These are phyloP conservation scores for Lactarius pseudohatsudake DNA, from an alignment of 768 basidiomycete genomes.

Conservation along the genomic window DNA sequence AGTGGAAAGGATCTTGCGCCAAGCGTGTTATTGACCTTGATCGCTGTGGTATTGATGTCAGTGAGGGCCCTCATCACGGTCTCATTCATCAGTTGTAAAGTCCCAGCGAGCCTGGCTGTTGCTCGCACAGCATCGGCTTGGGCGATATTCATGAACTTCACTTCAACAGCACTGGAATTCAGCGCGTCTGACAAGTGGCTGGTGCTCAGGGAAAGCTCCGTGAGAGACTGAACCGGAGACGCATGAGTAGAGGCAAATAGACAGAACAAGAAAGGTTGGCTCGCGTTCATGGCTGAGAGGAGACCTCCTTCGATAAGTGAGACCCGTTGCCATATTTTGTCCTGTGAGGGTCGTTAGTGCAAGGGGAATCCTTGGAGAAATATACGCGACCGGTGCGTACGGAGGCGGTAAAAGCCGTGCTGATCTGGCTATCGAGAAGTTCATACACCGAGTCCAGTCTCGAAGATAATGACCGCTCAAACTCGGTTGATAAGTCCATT, in stretches of 20 bases:
- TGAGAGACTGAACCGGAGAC: slow-evolving; percentile 12
- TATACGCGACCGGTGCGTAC: neutral
- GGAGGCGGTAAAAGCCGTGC: slow-evolving; percentile 7
- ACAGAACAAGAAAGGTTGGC: neutral
- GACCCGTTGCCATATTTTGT: slow-evolving; percentile 15
- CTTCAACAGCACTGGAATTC: slow-evolving; percentile 17
- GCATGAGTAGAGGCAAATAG: neutral
- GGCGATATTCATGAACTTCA: slow-evolving; percentile 13
- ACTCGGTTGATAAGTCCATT: slow-evolving; percentile 15
- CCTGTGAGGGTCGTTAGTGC: slow-evolving; percentile 11
- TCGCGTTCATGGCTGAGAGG: slow-evolving; percentile 16
- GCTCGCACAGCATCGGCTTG: slow-evolving; percentile 22
- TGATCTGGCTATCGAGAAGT: slow-evolving; percentile 9
- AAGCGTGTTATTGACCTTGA: slow-evolving; percentile 19
- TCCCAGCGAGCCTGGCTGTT: slow-evolving; percentile 18
- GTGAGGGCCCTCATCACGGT: slow-evolving; percentile 14
- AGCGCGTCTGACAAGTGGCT: slow-evolving; percentile 9
- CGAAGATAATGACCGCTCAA: slow-evolving; percentile 18
- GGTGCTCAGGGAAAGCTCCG: slow-evolving; percentile 6
- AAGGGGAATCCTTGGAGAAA: neutral
- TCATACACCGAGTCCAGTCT: slow-evolving; percentile 13
- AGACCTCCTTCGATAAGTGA: slow-evolving; percentile 18
- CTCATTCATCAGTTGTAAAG: slow-evolving; percentile 21
- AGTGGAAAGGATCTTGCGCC: slow-evolving; percentile 2
- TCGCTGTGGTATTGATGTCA: slow-evolving; percentile 21